Conservation (phyloP, 169 alveolate genomes). For the Plasmodium reichenowi region DNA sequence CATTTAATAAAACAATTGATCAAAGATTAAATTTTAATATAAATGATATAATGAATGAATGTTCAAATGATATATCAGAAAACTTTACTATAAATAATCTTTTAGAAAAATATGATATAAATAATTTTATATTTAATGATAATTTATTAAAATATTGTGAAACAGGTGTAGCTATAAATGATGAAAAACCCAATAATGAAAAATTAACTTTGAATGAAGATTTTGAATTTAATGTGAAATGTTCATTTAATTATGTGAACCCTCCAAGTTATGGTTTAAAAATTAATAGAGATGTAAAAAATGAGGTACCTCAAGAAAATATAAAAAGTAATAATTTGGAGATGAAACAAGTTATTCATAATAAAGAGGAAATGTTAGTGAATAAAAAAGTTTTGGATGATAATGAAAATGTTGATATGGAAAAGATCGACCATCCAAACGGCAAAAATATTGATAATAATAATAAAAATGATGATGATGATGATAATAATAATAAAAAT, state of each 20-base stretch:
- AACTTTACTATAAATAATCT: conserved; percentile 22
- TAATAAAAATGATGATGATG: background rate
- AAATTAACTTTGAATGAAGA: conserved; percentile 20
- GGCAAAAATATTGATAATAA: background rate
- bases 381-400: background rate
- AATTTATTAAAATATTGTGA: conserved; percentile 61
- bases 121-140: conserved; percentile 59
- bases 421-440: background rate
- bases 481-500: background rate
- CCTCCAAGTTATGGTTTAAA: conserved; percentile 26
- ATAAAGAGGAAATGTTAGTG: no score
- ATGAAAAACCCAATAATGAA: conserved; percentile 27
- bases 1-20: background rate
- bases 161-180: conserved; percentile 39
- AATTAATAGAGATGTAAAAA: background rate
- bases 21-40: conserved; percentile 1
- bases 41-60: conserved; percentile 27
- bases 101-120: conserved; percentile 61
- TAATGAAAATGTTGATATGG: background rate
- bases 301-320: background rate
- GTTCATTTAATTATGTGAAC: conserved; percentile 32
- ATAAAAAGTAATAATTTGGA: no score
- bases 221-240: conserved; percentile 27
- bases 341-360: no score
- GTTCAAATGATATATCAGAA: conserved; percentile 23